These are phyloP conservation scores for Colletotrichum spaethianum DNA, from an alignment of 2,329 filamentous ascomycete species.

Conservation along the genomic window DNA sequence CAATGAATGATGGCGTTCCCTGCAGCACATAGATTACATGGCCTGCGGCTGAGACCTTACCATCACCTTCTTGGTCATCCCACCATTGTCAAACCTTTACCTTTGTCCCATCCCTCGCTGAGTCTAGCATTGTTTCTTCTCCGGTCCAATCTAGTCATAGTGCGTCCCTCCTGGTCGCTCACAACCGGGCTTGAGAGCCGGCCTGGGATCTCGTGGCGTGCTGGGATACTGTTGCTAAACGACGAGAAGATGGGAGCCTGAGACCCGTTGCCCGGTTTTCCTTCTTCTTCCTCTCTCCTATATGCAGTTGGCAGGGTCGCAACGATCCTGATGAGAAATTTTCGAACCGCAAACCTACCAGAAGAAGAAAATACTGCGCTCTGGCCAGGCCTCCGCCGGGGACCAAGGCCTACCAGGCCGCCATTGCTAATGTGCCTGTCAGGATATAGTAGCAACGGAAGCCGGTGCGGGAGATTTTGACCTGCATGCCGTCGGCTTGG, in stretches of 20 bases:
- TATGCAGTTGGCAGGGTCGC: slow-evolving; percentile 23
- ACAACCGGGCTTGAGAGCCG: slow-evolving; percentile 17
- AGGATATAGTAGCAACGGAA: slow-evolving; percentile 23
- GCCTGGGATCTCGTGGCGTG: slow-evolving; percentile 21
- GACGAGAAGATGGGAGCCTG: slow-evolving; percentile 25
- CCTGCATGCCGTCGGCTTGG: slow-evolving; percentile 29
- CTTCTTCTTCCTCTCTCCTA: slow-evolving; percentile 10
- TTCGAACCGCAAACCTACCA: slow-evolving; percentile 12
- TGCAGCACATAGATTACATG: slow-evolving; percentile 6
- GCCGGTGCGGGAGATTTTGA: slow-evolving; percentile 34
- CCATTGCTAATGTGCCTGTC: neutral
- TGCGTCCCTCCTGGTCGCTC: slow-evolving; percentile 5
- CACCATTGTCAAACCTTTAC: slow-evolving; percentile 27
- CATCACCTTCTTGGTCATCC: slow-evolving; percentile 24
- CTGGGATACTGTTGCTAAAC: slow-evolving; percentile 31
- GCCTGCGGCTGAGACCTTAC: slow-evolving; percentile 27
- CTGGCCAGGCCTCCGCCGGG: slow-evolving; percentile 16
- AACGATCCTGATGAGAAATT: neutral
- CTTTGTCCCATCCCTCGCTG: slow-evolving; percentile 22
- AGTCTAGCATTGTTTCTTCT: slow-evolving; percentile 17
- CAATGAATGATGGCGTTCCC: slow-evolving; percentile 12
- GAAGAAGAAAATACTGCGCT: slow-evolving; percentile 12
- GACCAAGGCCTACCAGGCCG: neutral
- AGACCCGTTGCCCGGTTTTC: slow-evolving; percentile 27
- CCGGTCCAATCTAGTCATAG: slow-evolving; percentile 12